phyloP scores from a whole-genome alignment of 768 basidiomycete genomes.

The Boletus coccyginus region DNA sequence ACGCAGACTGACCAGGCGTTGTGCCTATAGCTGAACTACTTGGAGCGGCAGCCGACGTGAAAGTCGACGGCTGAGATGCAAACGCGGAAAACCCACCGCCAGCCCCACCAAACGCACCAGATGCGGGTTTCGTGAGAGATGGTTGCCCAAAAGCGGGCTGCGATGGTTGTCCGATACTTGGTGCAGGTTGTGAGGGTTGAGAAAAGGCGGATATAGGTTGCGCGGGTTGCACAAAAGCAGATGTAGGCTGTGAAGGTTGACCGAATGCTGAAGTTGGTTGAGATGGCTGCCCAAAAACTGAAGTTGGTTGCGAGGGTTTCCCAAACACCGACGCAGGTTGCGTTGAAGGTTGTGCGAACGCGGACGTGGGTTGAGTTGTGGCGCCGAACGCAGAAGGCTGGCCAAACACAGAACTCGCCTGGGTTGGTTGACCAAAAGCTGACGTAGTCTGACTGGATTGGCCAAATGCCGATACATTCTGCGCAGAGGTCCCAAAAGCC shows the following conservation, averaged over 20 bases:
- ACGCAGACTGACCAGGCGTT: conserved; percentile 17
- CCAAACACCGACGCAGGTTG: conserved; percentile 37
- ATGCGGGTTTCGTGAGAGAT: conserved; percentile 45
- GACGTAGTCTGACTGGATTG: conserved; percentile 34
- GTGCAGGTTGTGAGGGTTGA: conserved; percentile 30
- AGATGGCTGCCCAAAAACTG: conserved; percentile 33
- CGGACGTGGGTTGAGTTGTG: conserved; percentile 26
- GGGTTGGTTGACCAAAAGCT: conserved; percentile 37
- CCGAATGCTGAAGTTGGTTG: conserved; percentile 37
- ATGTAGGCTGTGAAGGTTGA: conserved; percentile 27
- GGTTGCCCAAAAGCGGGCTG: conserved; percentile 38
- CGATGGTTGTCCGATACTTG: conserved; percentile 35
- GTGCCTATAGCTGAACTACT: conserved; percentile 1
- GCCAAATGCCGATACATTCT: conserved; percentile 38
- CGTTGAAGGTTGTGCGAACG: conserved; percentile 26
- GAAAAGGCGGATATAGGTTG: conserved; percentile 27
- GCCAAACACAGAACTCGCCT: conserved; percentile 37
- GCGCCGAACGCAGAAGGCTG: conserved; percentile 36
- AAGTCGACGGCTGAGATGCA: conserved; percentile 44
- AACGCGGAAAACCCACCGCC: conserved; percentile 52
- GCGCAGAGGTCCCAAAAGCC: conserved; percentile 35
- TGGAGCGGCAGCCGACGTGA: conserved; percentile 26
- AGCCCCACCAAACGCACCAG: conserved; percentile 49
- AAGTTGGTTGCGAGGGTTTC: conserved; percentile 22
- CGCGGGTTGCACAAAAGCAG: conserved; percentile 31